phyloP scores from a whole-genome alignment of 75 land plant species.

The Picea sitchensis region DNA sequence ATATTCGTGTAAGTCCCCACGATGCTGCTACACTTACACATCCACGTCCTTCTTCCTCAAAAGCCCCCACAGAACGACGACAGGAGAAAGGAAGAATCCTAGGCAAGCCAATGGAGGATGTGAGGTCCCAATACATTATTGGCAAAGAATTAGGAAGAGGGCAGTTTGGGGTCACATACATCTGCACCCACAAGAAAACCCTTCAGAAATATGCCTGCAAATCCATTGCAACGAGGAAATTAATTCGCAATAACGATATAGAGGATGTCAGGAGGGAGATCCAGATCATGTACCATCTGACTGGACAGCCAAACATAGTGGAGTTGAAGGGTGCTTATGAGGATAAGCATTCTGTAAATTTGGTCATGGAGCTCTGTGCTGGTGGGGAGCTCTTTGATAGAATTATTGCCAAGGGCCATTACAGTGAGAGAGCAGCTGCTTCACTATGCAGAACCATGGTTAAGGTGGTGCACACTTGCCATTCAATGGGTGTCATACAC shows the following conservation, averaged over 20 bases:
- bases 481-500: constrained; percentile 63
- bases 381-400: constrained; percentile 73
- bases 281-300: constrained; percentile 65
- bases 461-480: constrained; percentile 50
- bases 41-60: neutral
- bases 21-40: no score
- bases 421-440: constrained; percentile 60
- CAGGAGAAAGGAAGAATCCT: constrained; percentile 39
- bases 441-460: constrained; percentile 43
- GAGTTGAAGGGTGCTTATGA: constrained; percentile 54
- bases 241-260: constrained; percentile 33
- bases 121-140: constrained; percentile 26
- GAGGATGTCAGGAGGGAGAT: constrained; percentile 62
- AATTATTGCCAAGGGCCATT: constrained; percentile 59
- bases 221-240: constrained; percentile 45
- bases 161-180: constrained; percentile 63
- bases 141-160: constrained; percentile 68
- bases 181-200: constrained; percentile 40
- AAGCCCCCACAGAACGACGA: constrained; percentile 10
- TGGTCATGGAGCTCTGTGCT: constrained; percentile 64
- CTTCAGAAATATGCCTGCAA: constrained; percentile 47
- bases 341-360: constrained; percentile 46
- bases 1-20: neutral
- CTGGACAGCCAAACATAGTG: constrained; percentile 55
- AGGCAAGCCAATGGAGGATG: constrained; percentile 50